phyloP scores from a whole-genome alignment of 257 asterid genomes.

The Paulownia fortunei region DNA sequence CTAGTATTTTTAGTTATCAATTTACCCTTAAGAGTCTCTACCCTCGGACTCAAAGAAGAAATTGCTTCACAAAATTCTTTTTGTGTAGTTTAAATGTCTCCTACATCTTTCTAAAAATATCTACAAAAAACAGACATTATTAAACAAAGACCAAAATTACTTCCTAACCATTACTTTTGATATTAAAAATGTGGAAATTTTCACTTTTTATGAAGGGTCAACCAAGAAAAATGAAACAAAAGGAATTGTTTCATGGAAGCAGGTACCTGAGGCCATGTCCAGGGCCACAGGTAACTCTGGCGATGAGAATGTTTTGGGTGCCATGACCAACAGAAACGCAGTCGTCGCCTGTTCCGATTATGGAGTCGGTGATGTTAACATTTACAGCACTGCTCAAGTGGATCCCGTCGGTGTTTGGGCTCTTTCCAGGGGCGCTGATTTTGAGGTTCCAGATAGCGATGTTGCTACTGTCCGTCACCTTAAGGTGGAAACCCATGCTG shows the following conservation, averaged over 20 bases:
- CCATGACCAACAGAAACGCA: conserved; percentile 58
- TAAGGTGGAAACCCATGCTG: conserved; percentile 70
- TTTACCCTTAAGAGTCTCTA: no score
- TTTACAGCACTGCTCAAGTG: conserved; percentile 45
- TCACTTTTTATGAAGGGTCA: no score
- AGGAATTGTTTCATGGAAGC: no score
- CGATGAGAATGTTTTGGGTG: conserved; percentile 40
- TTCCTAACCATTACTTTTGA: no score
- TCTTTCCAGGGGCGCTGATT: conserved; percentile 53
- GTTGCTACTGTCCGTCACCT: conserved; percentile 42
- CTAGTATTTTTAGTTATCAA: no score
- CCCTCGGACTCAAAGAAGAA: no score
- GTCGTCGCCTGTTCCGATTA: conserved; percentile 58
- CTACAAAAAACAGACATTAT: no score
- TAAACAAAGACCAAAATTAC: no score
- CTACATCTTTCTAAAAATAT: no score
- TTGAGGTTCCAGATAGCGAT: conserved; percentile 30
- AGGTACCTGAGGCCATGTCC: conserved; percentile 64
- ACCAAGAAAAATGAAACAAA: not conserved
- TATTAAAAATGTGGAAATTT: no score
- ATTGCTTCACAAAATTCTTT: no score
- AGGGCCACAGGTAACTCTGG: conserved; percentile 52
- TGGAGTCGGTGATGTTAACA: conserved; percentile 40
- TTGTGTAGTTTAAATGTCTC: no score
- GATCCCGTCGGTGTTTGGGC: conserved; percentile 82